Percentiles rank a stretch among this genome's conserved stretches.
Evolutionary conservation across 345 rosid species (phyloP).

Genomic region (Pelargonium nanum): DNA sequence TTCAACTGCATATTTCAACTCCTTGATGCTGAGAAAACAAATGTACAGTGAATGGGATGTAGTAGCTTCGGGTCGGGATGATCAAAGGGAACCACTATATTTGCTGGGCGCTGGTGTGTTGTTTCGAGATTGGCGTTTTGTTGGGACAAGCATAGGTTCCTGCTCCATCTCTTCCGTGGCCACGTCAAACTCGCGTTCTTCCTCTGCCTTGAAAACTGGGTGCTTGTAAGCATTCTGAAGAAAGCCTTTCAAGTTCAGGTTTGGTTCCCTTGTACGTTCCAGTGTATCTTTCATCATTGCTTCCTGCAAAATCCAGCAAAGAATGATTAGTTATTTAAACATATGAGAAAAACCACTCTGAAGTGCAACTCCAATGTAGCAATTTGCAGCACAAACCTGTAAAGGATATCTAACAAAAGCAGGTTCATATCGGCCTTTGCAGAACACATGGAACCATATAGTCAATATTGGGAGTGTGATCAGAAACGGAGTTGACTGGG

Average conservation of each 20-base stretch:
- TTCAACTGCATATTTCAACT: too few species aligned
- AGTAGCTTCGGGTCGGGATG: too few species aligned
- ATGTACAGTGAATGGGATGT: too few species aligned
- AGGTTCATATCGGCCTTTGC: conserved; percentile 69
- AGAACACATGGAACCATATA: conserved; percentile 48
- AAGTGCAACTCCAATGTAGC: background rate
- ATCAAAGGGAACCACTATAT: conserved; percentile 23
- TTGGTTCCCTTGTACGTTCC: conserved; percentile 69
- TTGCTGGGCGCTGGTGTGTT: conserved; percentile 36
- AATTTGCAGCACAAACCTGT: conserved; percentile 42
- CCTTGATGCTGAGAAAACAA: too few species aligned
- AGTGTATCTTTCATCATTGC: conserved; percentile 93
- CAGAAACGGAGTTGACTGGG: conserved; percentile 60
- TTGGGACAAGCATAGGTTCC: conserved; percentile 57
- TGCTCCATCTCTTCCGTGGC: conserved; percentile 20
- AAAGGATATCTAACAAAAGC: conserved; percentile 66
- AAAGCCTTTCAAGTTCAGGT: conserved; percentile 56
- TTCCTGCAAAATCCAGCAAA: conserved; percentile 48
- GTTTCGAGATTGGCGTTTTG: conserved; percentile 39
- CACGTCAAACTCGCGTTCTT: conserved; percentile 21
- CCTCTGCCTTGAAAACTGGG: conserved; percentile 61
- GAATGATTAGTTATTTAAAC: too few species aligned
- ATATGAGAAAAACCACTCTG: background rate
- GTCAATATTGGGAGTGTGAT: conserved; percentile 68
- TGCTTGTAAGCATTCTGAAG: conserved; percentile 68